Evolutionary conservation across 2,329 filamentous ascomycete species (phyloP).

Genomic region (Calonectria hongkongensis): DNA sequence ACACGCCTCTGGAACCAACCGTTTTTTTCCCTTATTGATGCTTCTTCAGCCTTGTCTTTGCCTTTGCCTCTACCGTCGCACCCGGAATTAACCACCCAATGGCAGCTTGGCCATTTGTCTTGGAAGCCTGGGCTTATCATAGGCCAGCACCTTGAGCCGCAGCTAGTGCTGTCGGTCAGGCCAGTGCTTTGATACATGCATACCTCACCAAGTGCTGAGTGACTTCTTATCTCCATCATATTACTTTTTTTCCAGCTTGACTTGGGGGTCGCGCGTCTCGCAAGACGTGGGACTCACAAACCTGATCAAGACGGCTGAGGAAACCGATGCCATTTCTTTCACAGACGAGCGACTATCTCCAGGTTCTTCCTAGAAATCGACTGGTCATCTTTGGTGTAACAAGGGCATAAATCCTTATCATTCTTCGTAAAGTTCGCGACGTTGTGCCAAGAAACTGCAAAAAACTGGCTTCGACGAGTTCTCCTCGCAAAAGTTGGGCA

Average conservation of each 20-base stretch:
- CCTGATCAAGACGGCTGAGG: slow-evolving; percentile 31
- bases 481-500: neutral
- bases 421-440: neutral
- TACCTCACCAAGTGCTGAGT: slow-evolving; percentile 37
- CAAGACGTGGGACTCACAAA: slow-evolving; percentile 39
- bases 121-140: slow-evolving; percentile 49
- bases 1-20: slow-evolving; percentile 37
- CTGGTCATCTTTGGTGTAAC: neutral
- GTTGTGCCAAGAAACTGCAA: neutral
- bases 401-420: neutral
- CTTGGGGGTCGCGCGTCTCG: slow-evolving; percentile 34
- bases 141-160: slow-evolving; percentile 50
- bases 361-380: neutral
- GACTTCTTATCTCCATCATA: slow-evolving; percentile 52
- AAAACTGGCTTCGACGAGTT: neutral
- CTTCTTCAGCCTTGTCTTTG: slow-evolving; percentile 45
- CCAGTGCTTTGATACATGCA: slow-evolving; percentile 46
- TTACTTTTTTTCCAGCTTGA: slow-evolving; percentile 28
- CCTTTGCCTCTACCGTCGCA: slow-evolving; percentile 45
- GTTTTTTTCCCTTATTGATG: slow-evolving; percentile 36
- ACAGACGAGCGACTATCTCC: neutral
- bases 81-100: slow-evolving; percentile 46
- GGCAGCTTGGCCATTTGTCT: slow-evolving; percentile 46
- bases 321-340: neutral
- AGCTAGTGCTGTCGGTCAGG: slow-evolving; percentile 46